These are phyloP conservation scores for Paraphysoderma sedebokerense DNA, from an alignment of 371 early-diverging fungal genomes.

Conservation along the genomic window DNA sequence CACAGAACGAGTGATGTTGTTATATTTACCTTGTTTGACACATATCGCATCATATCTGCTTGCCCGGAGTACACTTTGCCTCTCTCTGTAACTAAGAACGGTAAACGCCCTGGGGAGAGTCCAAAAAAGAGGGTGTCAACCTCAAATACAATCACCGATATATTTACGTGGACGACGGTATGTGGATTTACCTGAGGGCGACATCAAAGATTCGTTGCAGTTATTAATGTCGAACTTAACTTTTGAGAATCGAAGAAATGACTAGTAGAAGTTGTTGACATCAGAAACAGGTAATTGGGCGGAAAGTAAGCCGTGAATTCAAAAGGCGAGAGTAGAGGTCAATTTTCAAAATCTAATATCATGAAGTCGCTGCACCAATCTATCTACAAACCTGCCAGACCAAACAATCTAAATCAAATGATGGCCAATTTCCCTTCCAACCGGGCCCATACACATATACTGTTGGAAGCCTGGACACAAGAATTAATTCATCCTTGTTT, in stretches of 20 bases:
- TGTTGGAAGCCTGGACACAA: background rate
- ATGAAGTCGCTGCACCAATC: too few relatives aligned
- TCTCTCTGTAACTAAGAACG: background rate
- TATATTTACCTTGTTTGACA: background rate
- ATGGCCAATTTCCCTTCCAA: background rate
- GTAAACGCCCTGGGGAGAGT: too few relatives aligned
- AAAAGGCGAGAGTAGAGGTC: too few relatives aligned
- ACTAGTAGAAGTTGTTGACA: too few relatives aligned
- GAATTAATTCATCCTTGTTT: too few relatives aligned
- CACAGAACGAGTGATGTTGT: too few relatives aligned
- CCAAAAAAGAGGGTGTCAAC: too few relatives aligned
- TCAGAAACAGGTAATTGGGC: too few relatives aligned
- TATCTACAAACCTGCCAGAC: background rate
- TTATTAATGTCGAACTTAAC: background rate
- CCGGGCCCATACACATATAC: background rate
- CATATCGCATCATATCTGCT: background rate
- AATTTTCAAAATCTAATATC: too few relatives aligned
- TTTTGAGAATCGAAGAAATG: background rate
- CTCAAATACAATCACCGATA: too few relatives aligned
- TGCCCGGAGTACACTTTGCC: background rate
- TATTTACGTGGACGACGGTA: too few relatives aligned
- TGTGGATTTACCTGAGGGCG: background rate
- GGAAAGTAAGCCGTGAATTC: too few relatives aligned
- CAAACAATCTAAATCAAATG: background rate
- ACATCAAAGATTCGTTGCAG: background rate